Conservation (phyloP, 2,329 filamentous ascomycete species). For the Teratosphaeria destructans region DNA sequence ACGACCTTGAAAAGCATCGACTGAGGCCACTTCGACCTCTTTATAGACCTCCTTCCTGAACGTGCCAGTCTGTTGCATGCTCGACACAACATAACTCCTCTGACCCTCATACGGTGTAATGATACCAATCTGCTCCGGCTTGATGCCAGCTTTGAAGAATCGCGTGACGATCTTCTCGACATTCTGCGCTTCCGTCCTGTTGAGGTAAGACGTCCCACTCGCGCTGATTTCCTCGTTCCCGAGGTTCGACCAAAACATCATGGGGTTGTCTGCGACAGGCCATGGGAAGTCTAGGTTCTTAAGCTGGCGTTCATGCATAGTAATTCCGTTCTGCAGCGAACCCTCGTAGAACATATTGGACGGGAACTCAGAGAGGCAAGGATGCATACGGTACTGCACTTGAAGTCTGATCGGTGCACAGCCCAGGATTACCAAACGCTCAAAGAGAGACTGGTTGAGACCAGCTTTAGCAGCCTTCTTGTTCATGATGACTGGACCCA, state of each 20-base stretch:
- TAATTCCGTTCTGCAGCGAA: conserved; percentile 91
- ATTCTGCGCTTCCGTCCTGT: conserved; percentile 91
- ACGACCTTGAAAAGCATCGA: conserved; percentile 96
- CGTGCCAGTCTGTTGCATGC: conserved; percentile 96
- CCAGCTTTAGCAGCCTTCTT: conserved; percentile 98
- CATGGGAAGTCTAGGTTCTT: conserved; percentile 96
- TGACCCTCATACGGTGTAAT: conserved; percentile 98
- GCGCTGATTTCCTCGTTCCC: conserved; percentile 97
- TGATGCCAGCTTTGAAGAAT: conserved; percentile 98
- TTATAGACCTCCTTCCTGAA: conserved; percentile 99
- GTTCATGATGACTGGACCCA: conserved; percentile 99
- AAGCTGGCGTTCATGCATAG: conserved; percentile 74
- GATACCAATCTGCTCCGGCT: conserved; percentile 85
- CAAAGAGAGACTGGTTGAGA: conserved; percentile 95
- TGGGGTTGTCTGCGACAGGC: conserved; percentile 83
- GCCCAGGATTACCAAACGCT: conserved; percentile 86
- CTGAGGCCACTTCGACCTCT: conserved; percentile 94
- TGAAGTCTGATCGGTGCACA: conserved; percentile 86
- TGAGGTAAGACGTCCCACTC: conserved; percentile 94
- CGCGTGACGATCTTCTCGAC: conserved; percentile 97
- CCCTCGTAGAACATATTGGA: conserved; percentile 99
- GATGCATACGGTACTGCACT: conserved; percentile 98
- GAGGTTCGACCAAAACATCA: conserved; percentile 99
- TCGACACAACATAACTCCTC: conserved; percentile 94
- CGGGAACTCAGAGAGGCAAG: conserved; percentile 90